phyloP scores from a whole-genome alignment of 2,329 filamentous ascomycete species.

The Hypoxylon sp. region DNA sequence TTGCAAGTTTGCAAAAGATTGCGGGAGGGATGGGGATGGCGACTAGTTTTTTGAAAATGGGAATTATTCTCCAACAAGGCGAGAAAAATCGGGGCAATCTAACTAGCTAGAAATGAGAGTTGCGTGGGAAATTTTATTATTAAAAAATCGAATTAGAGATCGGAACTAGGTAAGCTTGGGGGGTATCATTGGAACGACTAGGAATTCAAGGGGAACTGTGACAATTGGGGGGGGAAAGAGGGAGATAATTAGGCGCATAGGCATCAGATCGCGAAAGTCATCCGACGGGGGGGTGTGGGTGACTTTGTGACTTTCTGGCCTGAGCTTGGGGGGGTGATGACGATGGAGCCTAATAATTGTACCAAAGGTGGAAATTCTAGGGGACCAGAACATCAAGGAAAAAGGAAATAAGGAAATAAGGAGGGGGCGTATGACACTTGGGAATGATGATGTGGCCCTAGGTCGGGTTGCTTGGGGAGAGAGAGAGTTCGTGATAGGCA shows the following conservation, averaged over 20 bases:
- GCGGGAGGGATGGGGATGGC: conserved; percentile 64
- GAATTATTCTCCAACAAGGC: conserved; percentile 63
- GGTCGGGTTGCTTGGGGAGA: conserved; percentile 4
- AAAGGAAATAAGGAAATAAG: conserved; percentile 16
- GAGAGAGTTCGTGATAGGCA: conserved; percentile 12
- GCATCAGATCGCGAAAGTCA: conserved; percentile 48
- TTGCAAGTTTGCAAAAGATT: conserved; percentile 48
- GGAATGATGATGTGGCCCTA: conserved; percentile 39
- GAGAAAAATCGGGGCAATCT: conserved; percentile 65
- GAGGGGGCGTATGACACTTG: conserved; percentile 40
- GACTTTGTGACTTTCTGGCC: conserved; percentile 30
- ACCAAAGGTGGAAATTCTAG: conserved; percentile 34
- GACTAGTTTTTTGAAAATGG: conserved; percentile 63
- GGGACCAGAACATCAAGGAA: conserved; percentile 23
- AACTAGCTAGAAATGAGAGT: conserved; percentile 55
- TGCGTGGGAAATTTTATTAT: conserved; percentile 59
- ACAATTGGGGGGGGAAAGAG: conserved; percentile 36
- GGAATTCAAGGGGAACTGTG: conserved; percentile 45
- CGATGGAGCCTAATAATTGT: conserved; percentile 46
- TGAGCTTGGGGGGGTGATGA: conserved; percentile 37
- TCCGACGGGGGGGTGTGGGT: conserved; percentile 41
- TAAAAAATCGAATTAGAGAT: conserved; percentile 57
- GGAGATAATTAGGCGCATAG: conserved; percentile 43
- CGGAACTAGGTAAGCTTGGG: conserved; percentile 54
- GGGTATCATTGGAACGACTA: conserved; percentile 47